These are phyloP conservation scores for Colletotrichum agaves DNA, from an alignment of 2,329 filamentous ascomycete genomes.

Conservation along the genomic window DNA sequence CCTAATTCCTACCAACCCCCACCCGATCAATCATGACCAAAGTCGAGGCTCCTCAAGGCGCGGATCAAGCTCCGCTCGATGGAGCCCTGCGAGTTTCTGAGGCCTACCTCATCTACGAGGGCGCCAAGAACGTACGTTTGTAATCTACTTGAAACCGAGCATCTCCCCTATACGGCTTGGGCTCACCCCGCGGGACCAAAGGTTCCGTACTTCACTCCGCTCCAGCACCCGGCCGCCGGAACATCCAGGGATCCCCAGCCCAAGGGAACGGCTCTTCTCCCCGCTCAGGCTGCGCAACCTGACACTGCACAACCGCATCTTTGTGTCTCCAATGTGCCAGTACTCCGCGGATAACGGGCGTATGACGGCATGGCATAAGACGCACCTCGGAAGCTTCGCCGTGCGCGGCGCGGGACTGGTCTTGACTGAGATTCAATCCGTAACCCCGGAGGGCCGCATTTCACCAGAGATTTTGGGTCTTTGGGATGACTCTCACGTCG, in stretches of 20 bases:
- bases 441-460: conserved; percentile 76
- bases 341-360: conserved; percentile 55
- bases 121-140: conserved; percentile 45
- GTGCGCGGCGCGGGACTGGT: conserved; percentile 65
- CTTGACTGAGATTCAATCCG: conserved; percentile 76
- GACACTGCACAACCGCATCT: conserved; percentile 57
- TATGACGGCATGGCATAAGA: conserved; percentile 55
- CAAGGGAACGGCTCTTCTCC: conserved; percentile 54
- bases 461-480: conserved; percentile 75
- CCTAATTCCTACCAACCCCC: neutral
- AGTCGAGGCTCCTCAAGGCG: conserved; percentile 15
- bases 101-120: conserved; percentile 39
- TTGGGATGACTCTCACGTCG: conserved; percentile 79
- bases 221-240: conserved; percentile 57
- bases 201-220: conserved; percentile 59
- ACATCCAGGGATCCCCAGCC: conserved; percentile 58
- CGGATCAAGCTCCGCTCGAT: conserved; percentile 16
- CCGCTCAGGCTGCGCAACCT: conserved; percentile 56
- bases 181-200: conserved; percentile 9
- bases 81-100: conserved; percentile 5
- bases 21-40: conserved; percentile 4
- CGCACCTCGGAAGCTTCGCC: conserved; percentile 52
- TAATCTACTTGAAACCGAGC: neutral
- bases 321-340: conserved; percentile 60
- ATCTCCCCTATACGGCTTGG: neutral